These are phyloP conservation scores for Warburgia ugandensis DNA, from an alignment of 164 flowering plant genomes.

Conservation along the genomic window DNA sequence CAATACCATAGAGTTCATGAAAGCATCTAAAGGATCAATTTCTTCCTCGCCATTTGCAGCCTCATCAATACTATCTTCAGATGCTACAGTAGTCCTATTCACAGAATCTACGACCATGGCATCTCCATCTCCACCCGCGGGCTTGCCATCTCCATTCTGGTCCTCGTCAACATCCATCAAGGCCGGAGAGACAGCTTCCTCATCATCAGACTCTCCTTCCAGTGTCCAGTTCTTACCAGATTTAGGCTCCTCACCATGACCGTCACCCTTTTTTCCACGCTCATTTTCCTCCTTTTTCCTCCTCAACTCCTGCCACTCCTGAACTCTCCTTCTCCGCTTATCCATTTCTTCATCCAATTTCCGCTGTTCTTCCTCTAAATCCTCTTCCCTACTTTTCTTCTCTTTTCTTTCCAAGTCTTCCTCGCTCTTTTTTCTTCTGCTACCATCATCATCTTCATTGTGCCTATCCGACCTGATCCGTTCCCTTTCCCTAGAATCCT, in stretches of 20 bases:
- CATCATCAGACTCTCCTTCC: constrained; percentile 93
- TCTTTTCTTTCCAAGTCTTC: constrained; percentile 34
- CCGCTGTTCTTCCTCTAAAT: constrained; percentile 70
- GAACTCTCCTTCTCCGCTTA: constrained; percentile 89
- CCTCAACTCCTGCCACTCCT: constrained; percentile 88
- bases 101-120: constrained; percentile 39
- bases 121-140: constrained; percentile 27
- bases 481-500: constrained; percentile 38
- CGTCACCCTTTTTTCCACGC: constrained; percentile 48
- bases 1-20: constrained; percentile 84
- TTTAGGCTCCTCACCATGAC: constrained; percentile 35
- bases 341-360: constrained; percentile 89
- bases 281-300: constrained; percentile 83
- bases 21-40: constrained; percentile 92
- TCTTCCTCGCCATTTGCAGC: constrained; percentile 54
- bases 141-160: constrained; percentile 33
- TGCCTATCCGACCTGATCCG: constrained; percentile 45
- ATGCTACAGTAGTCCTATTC: constrained; percentile 17
- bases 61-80: constrained; percentile 23
- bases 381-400: constrained; percentile 50
- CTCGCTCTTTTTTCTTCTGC: constrained; percentile 31
- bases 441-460: constrained; percentile 45
- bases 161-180: constrained; percentile 37
- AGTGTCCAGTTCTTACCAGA: constrained; percentile 87
- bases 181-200: constrained; percentile 36